Evolutionary conservation across 768 basidiomycete species (phyloP), one percentile per base, ranked within the genome.

Genomic region (Rhodotorula babjevae): DNA sequence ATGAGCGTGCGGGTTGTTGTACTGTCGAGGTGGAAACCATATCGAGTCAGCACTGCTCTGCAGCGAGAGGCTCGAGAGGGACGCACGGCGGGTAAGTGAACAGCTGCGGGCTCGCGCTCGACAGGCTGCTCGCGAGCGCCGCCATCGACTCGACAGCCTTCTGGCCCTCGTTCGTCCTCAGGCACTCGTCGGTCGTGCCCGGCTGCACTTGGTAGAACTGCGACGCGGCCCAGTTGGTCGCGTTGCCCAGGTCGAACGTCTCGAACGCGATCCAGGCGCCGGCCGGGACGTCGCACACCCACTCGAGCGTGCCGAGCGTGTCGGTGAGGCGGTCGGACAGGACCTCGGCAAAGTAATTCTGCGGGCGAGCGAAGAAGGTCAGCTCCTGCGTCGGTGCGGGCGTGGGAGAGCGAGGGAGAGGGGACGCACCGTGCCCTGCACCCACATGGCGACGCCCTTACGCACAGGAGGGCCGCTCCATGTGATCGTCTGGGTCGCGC

Each of bases 241-340:
- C 47, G 33, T 40, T 10, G 16, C 50, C 40, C 3, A 46, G 2
- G 6, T 6, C 8, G n/a, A 53, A 44, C 12, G 61, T 3, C 36
- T 67, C 40, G 49, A 67, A 61, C 15, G 59, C 59, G 50, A 67
- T 55, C 15, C 9, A 53, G 25, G 66, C 59, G n/a, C 66, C 66
- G 42, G 66, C 66, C 16, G 66, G 66, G 16, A 67, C 8, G 66
- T 67, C 65, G 59, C 58, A 60, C 9, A 12, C 21, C 66, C 60
- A 67, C 1, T 42, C 21, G 36, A 61, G 2, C 3, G 49, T 61
- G 1, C 66, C 66, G 0, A 67, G 40, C 46, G 66, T 18, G 29
- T 11, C 66, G 14, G 58, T 61, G 0, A 61, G 19, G 27, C 61
- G 46, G 18, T 3, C 25, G 18, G 9, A 1, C 19, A 61, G 0